Evolutionary conservation across 805 yeast genomes (phyloP).

Genomic region (Candida takata): DNA sequence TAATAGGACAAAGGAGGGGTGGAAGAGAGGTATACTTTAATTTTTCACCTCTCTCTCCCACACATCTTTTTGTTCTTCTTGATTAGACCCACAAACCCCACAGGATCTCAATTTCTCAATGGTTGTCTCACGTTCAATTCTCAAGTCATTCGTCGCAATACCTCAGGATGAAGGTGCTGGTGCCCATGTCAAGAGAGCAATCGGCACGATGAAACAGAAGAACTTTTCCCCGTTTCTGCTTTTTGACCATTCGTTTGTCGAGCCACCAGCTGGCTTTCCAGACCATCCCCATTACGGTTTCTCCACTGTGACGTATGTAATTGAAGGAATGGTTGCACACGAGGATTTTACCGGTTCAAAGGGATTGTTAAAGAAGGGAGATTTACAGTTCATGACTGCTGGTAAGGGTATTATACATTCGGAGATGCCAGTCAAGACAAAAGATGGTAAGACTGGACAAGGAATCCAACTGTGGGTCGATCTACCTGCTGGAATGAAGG

Average conservation of each 20-base stretch:
- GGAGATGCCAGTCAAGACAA: constrained; percentile 68
- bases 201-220: constrained; percentile 61
- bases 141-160: constrained; percentile 46
- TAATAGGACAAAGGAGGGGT: too few relatives aligned
- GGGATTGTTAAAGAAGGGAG: constrained; percentile 75
- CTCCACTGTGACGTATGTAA: constrained; percentile 67
- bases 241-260: constrained; percentile 69
- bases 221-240: constrained; percentile 77
- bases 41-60: too few relatives aligned
- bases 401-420: constrained; percentile 83
- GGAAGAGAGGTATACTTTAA: too few relatives aligned
- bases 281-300: constrained; percentile 82
- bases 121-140: constrained; percentile 36
- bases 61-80: too few relatives aligned
- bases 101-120: too few relatives aligned
- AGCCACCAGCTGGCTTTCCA: constrained; percentile 68
- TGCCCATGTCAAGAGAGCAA: constrained; percentile 76
- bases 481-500: constrained; percentile 56
- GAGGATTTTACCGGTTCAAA: constrained; percentile 84
- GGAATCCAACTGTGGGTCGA: constrained; percentile 91
- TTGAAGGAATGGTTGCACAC: constrained; percentile 65
- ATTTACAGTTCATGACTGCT: constrained; percentile 90
- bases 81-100: too few relatives aligned
- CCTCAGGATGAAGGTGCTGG: constrained; percentile 85
- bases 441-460: constrained; percentile 40